Percentiles rank a stretch among this genome's conserved stretches.
Evolutionary conservation across 2,329 filamentous ascomycete species (phyloP).

Genomic region (Stagonosporopsis vannaccii): DNA sequence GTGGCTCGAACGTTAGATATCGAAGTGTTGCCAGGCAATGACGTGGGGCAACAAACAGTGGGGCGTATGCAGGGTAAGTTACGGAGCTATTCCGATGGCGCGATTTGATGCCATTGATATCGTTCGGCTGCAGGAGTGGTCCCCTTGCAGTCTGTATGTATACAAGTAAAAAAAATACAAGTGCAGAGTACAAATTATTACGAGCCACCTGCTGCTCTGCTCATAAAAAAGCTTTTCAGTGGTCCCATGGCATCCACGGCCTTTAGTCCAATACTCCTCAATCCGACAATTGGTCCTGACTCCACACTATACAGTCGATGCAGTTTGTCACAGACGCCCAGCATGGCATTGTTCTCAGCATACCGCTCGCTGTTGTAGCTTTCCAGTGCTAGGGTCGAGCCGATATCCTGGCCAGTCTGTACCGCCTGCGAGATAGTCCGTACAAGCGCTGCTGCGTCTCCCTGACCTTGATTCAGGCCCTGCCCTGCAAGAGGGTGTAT

Average conservation of each 20-base stretch:
- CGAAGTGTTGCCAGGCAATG: conserved; percentile 6
- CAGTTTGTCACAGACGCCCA: conserved; percentile 85
- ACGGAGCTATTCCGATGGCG: conserved; percentile 24
- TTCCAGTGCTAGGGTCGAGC: conserved; percentile 78
- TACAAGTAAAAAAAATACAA: conserved; percentile 24
- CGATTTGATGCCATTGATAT: conserved; percentile 20
- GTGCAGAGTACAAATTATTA: conserved; percentile 19
- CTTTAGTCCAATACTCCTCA: conserved; percentile 77
- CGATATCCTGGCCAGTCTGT: conserved; percentile 85
- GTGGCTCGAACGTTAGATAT: background rate
- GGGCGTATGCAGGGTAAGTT: conserved; percentile 19
- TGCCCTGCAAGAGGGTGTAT: conserved; percentile 94
- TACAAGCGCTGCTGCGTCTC: conserved; percentile 81
- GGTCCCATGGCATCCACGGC: conserved; percentile 77
- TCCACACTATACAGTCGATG: conserved; percentile 90
- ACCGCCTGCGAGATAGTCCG: conserved; percentile 78
- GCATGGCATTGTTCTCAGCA: conserved; percentile 76
- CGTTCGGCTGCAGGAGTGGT: background rate
- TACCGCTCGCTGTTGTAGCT: conserved; percentile 83
- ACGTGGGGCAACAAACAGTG: conserved; percentile 28
- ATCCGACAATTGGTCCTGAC: conserved; percentile 78
- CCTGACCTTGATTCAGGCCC: conserved; percentile 91
- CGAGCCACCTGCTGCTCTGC: conserved; percentile 58
- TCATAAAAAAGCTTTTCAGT: conserved; percentile 88
- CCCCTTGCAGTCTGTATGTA: conserved; percentile 2